Conservation (phyloP, 768 basidiomycete genomes). For the Clavaria fumosa region DNA sequence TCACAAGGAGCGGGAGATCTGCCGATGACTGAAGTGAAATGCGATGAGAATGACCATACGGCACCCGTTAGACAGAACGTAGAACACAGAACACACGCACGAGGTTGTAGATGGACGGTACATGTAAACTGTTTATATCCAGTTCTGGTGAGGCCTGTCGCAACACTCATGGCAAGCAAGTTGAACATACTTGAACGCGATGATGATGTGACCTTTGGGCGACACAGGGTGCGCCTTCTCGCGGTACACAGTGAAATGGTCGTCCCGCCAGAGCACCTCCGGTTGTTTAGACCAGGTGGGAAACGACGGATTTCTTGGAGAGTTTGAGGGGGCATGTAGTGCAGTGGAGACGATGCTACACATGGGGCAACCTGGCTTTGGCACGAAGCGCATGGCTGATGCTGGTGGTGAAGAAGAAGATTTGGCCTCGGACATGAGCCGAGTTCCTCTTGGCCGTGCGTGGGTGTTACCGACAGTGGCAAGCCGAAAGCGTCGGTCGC, state of each 20-base stretch:
- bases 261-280: constrained; percentile 61
- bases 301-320: constrained; percentile 31
- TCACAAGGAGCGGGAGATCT: constrained; percentile 57
- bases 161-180: background rate
- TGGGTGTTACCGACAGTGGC: no score
- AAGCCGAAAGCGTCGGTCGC: no score
- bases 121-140: constrained; percentile 50
- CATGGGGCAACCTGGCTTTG: constrained; percentile 61
- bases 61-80: constrained; percentile 5
- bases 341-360: constrained; percentile 56
- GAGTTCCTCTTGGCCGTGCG: constrained; percentile 9
- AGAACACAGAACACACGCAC: constrained; percentile 25
- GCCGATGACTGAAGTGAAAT: constrained; percentile 40
- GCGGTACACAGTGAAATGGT: constrained; percentile 61
- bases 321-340: constrained; percentile 26
- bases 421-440: background rate
- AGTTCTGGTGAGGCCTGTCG: constrained; percentile 5
- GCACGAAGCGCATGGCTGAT: constrained; percentile 34
- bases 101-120: constrained; percentile 61
- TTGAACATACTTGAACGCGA: constrained; percentile 56
- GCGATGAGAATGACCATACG: constrained; percentile 5
- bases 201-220: constrained; percentile 53
- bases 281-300: constrained; percentile 32
- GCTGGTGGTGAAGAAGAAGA: background rate
- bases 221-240: constrained; percentile 59